A percentile compares a stretch with the other conserved stretches of the same genome.
Evolutionary conservation across 1,284 basidiomycete genomes (phyloP).

Genomic region (Fistulinella cinereoalba): DNA sequence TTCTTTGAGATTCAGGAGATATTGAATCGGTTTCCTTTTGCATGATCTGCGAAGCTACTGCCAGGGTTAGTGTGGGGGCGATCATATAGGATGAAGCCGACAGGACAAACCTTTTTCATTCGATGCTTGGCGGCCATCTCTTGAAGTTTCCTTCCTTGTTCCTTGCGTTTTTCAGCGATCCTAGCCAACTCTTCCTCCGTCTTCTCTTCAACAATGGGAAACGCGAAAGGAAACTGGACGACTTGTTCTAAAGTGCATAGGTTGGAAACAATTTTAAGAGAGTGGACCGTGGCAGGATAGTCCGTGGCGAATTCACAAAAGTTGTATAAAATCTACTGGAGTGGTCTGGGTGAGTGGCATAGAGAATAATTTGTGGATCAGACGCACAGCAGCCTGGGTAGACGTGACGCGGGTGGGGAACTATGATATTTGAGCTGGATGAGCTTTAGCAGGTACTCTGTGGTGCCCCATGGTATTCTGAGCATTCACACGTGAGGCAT

Average conservation of each 20-base stretch:
- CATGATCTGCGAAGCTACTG: slow-evolving; percentile 48
- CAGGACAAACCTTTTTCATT: slow-evolving; percentile 70
- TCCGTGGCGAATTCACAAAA: slow-evolving; percentile 85
- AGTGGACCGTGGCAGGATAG: slow-evolving; percentile 68
- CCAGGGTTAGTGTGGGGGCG: background rate
- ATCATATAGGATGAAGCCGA: background rate
- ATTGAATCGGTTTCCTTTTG: slow-evolving; percentile 82
- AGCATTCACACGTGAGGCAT: background rate
- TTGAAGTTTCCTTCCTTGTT: slow-evolving; percentile 85
- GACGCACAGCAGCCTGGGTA: slow-evolving; percentile 53
- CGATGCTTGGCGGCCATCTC: slow-evolving; percentile 90
- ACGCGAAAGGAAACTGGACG: slow-evolving; percentile 81
- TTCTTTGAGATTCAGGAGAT: slow-evolving; percentile 67
- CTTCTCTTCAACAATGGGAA: slow-evolving; percentile 77
- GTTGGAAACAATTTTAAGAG: slow-evolving; percentile 51
- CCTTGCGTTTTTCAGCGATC: slow-evolving; percentile 75
- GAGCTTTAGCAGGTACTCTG: slow-evolving; percentile 86
- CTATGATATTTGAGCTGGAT: slow-evolving; percentile 91
- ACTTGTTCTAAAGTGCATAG: slow-evolving; percentile 71
- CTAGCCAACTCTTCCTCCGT: slow-evolving; percentile 86
- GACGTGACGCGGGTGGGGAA: slow-evolving; percentile 66
- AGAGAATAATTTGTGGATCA: background rate
- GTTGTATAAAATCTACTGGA: slow-evolving; percentile 85
- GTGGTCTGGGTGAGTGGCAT: background rate
- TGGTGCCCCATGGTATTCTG: slow-evolving; percentile 93